phyloP scores from a whole-genome alignment of 2,329 filamentous ascomycete species.

The Chaetomium sp. region DNA sequence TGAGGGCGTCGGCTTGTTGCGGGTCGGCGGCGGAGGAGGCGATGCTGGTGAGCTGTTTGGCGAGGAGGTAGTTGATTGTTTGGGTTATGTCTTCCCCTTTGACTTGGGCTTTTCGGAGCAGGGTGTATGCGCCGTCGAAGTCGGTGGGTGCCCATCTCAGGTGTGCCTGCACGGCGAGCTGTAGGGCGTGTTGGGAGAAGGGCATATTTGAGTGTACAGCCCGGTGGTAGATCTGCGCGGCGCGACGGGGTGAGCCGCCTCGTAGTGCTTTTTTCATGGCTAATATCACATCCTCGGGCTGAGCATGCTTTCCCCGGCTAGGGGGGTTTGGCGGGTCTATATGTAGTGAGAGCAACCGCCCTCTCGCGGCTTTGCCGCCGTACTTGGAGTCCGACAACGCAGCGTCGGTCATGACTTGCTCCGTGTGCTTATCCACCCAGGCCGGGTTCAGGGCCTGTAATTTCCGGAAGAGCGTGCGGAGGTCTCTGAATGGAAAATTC shows the following conservation, averaged over 20 bases:
- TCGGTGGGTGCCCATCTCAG: constrained; percentile 39
- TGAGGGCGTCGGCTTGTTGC: constrained; percentile 31
- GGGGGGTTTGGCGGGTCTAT: constrained; percentile 34
- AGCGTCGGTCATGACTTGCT: constrained; percentile 43
- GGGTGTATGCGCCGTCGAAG: constrained; percentile 41
- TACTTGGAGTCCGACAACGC: constrained; percentile 40
- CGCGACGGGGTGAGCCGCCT: constrained; percentile 39
- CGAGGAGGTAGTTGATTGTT: constrained; percentile 46
- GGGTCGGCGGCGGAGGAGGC: constrained; percentile 32
- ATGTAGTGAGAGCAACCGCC: constrained; percentile 36
- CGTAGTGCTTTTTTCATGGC: constrained; percentile 48
- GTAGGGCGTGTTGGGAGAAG: constrained; percentile 47
- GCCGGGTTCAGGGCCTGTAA: constrained; percentile 40
- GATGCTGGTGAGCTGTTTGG: constrained; percentile 43
- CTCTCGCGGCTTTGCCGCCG: constrained; percentile 25
- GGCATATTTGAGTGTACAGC: constrained; percentile 42
- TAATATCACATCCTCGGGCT: constrained; percentile 41
- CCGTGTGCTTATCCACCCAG: constrained; percentile 45
- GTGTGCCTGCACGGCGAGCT: constrained; percentile 51
- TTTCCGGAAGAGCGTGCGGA: constrained; percentile 42
- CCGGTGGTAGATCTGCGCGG: constrained; percentile 45
- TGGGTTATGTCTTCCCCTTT: constrained; percentile 47
- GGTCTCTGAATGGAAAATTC: constrained; percentile 42
- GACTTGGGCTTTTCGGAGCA: constrained; percentile 46
- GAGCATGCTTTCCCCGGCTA: constrained; percentile 35